Evolutionary conservation across 2,329 filamentous ascomycete species (phyloP), one percentile per base, ranked within the genome.

Genomic region (Talaromyces funiculosus): DNA sequence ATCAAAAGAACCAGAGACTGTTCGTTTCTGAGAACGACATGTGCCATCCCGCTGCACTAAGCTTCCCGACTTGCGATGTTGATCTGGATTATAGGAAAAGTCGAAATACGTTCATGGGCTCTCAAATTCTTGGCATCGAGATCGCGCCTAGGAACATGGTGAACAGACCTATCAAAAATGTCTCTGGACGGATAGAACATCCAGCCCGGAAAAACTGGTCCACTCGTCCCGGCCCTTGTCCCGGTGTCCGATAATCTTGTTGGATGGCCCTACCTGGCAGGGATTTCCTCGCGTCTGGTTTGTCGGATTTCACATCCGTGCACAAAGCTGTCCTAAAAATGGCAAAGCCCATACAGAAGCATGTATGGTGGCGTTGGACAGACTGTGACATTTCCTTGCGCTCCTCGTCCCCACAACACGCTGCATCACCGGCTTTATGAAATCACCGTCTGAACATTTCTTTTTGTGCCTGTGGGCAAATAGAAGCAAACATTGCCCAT

Each of bases 281-380:
- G 18, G 5, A 24, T 24, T 45, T 12, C 22, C n/a, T 33, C 35
- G 18, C 45, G 7, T 42, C 24, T 53, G 45, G 57, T 59, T 59
- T 59, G 57, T 53, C 57, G 57, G 57, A 42, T 42, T 18, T 42
- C 24, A 10, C 20, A 59, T n/a, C 57, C 57, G 57, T 4, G 6
- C 24, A 53, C 33, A 33, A 31, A 26, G 14, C 20, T 12, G 12
- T 26, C 43, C 42, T n/a, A 22, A 49, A 35, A 20, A 10, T 4
- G 42, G 43, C 31, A 59, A 57, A 53, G 31, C 24, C 31, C 20
- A 24, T 54, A 35, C 22, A 40, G 18, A 35, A 37, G 31, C 56
- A 9, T 20, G 37, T 26, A 29, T 33, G 37, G 31, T 29, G 29
- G 45, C 31, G 43, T 29, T 26, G 31, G 12, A 45, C 40, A 58